Evolutionary conservation across 345 rosid genomes (phyloP), one percentile per base, ranked within the genome.

Genomic region (Pistacia integerrima): DNA sequence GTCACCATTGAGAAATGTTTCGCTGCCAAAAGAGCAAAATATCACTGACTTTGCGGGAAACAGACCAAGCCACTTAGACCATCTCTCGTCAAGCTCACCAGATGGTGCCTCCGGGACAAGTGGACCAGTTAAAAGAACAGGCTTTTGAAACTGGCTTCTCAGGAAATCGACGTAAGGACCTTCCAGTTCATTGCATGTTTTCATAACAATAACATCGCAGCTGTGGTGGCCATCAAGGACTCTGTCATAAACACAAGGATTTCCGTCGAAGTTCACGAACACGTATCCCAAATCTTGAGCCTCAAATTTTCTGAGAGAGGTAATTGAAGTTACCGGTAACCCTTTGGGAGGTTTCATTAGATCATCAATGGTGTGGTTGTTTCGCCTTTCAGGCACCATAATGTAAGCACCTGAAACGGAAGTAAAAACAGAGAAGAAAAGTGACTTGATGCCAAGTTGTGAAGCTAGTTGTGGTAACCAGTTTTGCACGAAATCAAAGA

Each of bases 11-110:
- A 82, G 67, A 74, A 69, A 82, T 5, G 80, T 80, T 58, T 82
- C 85, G 8, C 88, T 85, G 10, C 86, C 86, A 13, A 80, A 82
- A 11, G 74, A 66, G 66, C 84, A 82, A 55, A 65, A 85, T 3
- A 80, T 54, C 36, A 85, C 84, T 4, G 79, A 75, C 16, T 78
- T 73, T 30, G 77, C 17, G 9, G 78, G 74, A 57, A 80, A 83
- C 59, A 64, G 74, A n/a, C 55, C 59, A 14, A 82, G 51, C 85
- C 85, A 85, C 11, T 61, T 59, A 16, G 74, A 74, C 86, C 82
- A 85, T 38, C 72, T 82, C 33, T 76, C 82, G 4, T 82, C 82
- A 0, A 80, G 75, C 30, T 35, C 67, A 2, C 84, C 88, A 3
- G 82, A 8, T 1, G 77, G 73, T 25, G 82, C 75, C 13, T 73